Base-by-base conservation (phyloP, 2,329 filamentous ascomycete genomes). In the Parastagonospora avenae region DNA sequence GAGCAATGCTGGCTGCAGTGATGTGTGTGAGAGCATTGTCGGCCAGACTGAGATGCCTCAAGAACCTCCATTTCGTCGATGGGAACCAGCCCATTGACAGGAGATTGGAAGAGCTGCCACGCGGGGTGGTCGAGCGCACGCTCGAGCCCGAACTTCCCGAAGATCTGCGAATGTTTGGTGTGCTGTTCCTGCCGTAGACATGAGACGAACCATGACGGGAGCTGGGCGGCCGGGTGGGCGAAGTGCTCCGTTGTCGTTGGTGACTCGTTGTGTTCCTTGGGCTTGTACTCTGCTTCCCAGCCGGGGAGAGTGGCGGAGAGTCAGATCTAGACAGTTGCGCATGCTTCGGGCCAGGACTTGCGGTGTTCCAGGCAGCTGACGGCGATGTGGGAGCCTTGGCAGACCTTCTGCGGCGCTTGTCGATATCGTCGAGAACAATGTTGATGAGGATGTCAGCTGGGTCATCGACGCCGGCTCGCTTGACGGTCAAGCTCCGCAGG, bases 341-440 rank as follows among this genome's bases (percentile, higher is more conserved):
- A 53, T 86, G 83, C 28, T 85, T 82, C 24, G 85, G 74, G 1
- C 83, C 83, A 47, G 84, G 87, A 71, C 85, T 91, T 57, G 63
- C 82, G 73, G 66, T 79, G 57, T 76, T 80, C 83, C 88, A 91
- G 1, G 88, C 84, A 9, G 86, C 82, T 1, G 89, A 88, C 3
- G 92, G 91, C 0, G 92, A 95, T 10, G 87, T 82, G 57, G 94
- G 90, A 8, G 86, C 82, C 76, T 96, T 97, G 36, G 92, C 91
- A 0, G 92, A 95, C 43, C 94, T 86, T 54, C 91, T 86, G 19
- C 93, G 86, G 58, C 94, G 84, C 77, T 91, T 94, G 73, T 97
- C 93, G 82, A 96, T 94, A 68, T 99, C 94, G 69, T 99, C 94
- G 54, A 99, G 77, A 24, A 99, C 92, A 62, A 99, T 95, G 63